Evolutionary conservation across 169 alveolate species (phyloP), one percentile per base, ranked within the genome.

Genomic region (Cryptosporidium viatorum): DNA sequence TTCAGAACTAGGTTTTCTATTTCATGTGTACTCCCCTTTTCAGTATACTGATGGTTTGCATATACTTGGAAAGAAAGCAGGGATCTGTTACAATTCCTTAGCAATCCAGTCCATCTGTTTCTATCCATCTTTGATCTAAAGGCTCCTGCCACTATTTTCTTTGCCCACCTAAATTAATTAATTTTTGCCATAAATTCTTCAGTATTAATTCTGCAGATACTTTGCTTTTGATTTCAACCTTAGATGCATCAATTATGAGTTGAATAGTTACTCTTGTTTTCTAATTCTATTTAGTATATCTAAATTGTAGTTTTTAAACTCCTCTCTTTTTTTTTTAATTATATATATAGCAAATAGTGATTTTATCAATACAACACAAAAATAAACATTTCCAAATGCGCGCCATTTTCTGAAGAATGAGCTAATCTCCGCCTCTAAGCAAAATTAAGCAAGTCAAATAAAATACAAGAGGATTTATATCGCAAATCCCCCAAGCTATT

Each of bases 1-100:
- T 33, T 73, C 55, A 73, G 68, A 35, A 31, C 12, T 9, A 71
- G 43, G 31, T 14, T 35, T 23, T 43, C 43, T 59, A 55, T 52
- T 37, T 39, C 52, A 0, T 55, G 67, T 37, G 67, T 18, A 5
- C 48, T 58, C 68, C 58, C 39, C 52, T 55, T 59, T n/a, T 73
- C 55, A 6, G 26, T 23, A 33, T 41, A 62, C 26, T 41, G 60
- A 29, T 62, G 41, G 35, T 41, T 31, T 33, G 65, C 65, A 45
- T 80, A 80, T 26, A 80, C 16, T 29, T 62, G 80, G 55, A 59
- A 80, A 21, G 89, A 80, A 18, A 80, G 67, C 69, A 80, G 59
- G 39, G 80, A 80, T 62, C 75, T 37, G 31, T 67, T 80, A 33
- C 74, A 80, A 33, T 51, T 59, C n/a, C 50, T 58, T 37, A 80